Conservation (phyloP, 306 rosid species). For the Trichosanthes truncata region DNA sequence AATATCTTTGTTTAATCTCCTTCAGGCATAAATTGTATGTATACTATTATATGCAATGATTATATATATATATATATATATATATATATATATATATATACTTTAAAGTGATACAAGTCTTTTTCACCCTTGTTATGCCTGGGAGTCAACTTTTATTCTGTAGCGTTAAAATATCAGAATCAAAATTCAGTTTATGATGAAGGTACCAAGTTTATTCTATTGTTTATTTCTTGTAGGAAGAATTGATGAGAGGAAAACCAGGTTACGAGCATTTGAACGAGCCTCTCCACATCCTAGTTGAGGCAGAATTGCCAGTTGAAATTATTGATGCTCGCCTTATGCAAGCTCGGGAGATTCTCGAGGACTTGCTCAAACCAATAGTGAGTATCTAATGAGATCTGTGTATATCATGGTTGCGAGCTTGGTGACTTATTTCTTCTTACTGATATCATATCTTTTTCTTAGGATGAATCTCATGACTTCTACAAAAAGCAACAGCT, state of each 20-base stretch:
- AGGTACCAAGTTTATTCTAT: neutral
- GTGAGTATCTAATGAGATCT: constrained; percentile 20
- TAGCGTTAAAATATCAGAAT: neutral
- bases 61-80: too few species aligned
- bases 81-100: too few species aligned
- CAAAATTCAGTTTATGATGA: neutral
- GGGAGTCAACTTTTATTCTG: neutral
- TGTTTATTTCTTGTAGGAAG: constrained; percentile 46
- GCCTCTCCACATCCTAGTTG: constrained; percentile 80
- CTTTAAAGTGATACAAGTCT: neutral
- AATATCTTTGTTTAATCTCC: neutral
- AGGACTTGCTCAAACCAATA: constrained; percentile 91
- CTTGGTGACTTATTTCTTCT: neutral
- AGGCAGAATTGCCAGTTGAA: constrained; percentile 85
- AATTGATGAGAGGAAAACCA: constrained; percentile 73
- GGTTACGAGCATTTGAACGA: constrained; percentile 95
- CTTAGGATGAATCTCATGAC: constrained; percentile 88
- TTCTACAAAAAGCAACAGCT: constrained; percentile 98
- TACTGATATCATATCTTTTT: neutral
- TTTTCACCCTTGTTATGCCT: neutral
- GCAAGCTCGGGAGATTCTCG: constrained; percentile 83
- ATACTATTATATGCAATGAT: neutral
- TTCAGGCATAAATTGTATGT: neutral
- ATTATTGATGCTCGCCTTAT: constrained; percentile 57
- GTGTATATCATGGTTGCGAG: neutral